Evolutionary conservation across 139 green algal species (phyloP).

Genomic region (Auxenochlorella pyrenoidosa): DNA sequence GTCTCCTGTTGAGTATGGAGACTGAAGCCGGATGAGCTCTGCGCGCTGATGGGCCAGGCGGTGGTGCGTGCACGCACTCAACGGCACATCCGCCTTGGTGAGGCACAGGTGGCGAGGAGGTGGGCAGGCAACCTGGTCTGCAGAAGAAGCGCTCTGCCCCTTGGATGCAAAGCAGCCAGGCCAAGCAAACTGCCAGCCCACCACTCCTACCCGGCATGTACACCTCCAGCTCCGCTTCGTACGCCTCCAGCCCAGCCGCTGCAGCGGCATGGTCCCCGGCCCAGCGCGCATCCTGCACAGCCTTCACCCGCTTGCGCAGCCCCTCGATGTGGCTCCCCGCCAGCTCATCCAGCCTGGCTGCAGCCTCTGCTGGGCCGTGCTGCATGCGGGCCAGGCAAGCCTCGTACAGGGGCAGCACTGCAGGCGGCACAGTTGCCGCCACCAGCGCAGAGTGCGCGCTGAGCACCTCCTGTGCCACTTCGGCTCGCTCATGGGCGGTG

Average conservation of each 20-base stretch:
- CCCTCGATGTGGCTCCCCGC: constrained; percentile 74
- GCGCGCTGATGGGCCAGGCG: too few species aligned
- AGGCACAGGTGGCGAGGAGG: too few species aligned
- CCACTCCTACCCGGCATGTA: constrained; percentile 67
- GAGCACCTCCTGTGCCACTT: constrained; percentile 86
- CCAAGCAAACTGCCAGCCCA: background rate
- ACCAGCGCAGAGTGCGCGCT: constrained; percentile 76
- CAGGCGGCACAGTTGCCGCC: constrained; percentile 50
- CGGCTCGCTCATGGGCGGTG: constrained; percentile 70
- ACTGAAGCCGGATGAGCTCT: too few species aligned
- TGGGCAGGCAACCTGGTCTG: too few species aligned
- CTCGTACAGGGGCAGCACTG: constrained; percentile 79
- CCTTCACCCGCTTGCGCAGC: constrained; percentile 80
- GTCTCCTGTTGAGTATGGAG: too few species aligned
- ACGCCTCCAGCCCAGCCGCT: constrained; percentile 79
- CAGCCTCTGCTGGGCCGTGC: constrained; percentile 59
- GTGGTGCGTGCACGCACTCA: too few species aligned
- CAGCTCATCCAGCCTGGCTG: constrained; percentile 70
- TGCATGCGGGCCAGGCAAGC: constrained; percentile 66
- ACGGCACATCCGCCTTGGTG: too few species aligned
- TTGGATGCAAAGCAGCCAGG: background rate
- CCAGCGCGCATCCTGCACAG: constrained; percentile 80
- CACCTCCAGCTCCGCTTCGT: constrained; percentile 85
- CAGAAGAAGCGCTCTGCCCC: too few species aligned
- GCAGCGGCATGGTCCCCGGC: constrained; percentile 76